A percentile compares a stretch with the other conserved stretches of the same genome.
phyloP scores from a whole-genome alignment of 2,329 filamentous ascomycete species.

The Alternaria sp. region DNA sequence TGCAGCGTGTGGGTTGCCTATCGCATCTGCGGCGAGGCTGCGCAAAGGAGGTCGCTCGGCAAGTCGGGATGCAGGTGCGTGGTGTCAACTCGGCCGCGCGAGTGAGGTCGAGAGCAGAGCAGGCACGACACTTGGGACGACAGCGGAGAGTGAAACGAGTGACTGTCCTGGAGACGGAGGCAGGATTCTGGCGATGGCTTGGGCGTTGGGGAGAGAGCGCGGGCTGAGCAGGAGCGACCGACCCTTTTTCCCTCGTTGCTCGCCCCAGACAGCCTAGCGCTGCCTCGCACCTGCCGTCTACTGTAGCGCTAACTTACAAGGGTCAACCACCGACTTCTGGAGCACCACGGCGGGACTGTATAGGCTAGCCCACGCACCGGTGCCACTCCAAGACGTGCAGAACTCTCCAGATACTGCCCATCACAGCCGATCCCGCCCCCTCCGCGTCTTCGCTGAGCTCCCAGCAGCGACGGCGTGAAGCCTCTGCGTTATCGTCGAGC shows the following conservation, averaged over 20 bases:
- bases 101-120: slow-evolving; percentile 11
- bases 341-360: slow-evolving; percentile 13
- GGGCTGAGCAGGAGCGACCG: slow-evolving; percentile 15
- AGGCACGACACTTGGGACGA: slow-evolving; percentile 9
- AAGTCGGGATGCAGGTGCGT: slow-evolving; percentile 1
- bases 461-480: not conserved
- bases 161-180: slow-evolving; percentile 32
- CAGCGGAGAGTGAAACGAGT: slow-evolving; percentile 36
- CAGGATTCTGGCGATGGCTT: slow-evolving; percentile 14
- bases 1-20: slow-evolving; percentile 30
- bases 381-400: slow-evolving; percentile 2
- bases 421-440: not conserved
- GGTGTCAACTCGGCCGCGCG: slow-evolving; percentile 20
- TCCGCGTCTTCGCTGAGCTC: not conserved
- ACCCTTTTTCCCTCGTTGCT: slow-evolving; percentile 21
- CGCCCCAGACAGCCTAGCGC: slow-evolving; percentile 17
- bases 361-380: slow-evolving; percentile 11
- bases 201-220: slow-evolving; percentile 22
- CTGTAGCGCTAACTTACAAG: slow-evolving; percentile 9
- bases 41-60: not conserved
- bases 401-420: not conserved
- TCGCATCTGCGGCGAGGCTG: slow-evolving; percentile 39
- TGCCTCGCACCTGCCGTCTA: slow-evolving; percentile 14
- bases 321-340: slow-evolving; percentile 11
- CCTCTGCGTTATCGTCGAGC: slow-evolving; percentile 10